Evolutionary conservation across 75 land plant genomes (phyloP), one percentile per base, ranked within the genome.

Genomic region (Cryptomeria japonica): DNA sequence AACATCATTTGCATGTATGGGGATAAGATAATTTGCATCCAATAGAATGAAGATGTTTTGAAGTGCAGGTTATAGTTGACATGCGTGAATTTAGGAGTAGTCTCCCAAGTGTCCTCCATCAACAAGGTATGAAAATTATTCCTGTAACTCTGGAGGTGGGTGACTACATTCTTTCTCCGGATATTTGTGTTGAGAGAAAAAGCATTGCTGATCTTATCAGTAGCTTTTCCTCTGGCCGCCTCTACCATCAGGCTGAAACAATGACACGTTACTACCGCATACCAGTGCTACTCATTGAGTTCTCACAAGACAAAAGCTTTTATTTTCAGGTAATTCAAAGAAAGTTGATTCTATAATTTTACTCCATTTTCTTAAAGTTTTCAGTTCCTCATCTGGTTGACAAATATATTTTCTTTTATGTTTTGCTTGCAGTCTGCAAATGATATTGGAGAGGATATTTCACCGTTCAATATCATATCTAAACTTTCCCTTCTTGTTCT

Each of bases 51-150:
- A 64, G 41, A 10, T 28, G 19, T 84, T 41, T 9, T 87, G 31
- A 53, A 68, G 61, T 90, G 44, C 91, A 98, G 99, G 95, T 98
- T 83, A 95, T 98, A 56, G 99, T 98, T 28, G 99, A 98, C 86
- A 96, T 98, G 96, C 90, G 97, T 89, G 99, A 98, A 89, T 98
- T 98, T 87, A 95, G 92, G 92, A 98, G 99, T 86, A 96, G 96
- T 89, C 95, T 98, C 61, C 99, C 99, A 64, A 95, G 97, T 94
- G 99, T 98, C 86, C 99, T 98, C 79, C 97, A 98, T 77, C 97
- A 93, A 93, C 98, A 96, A 90, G 99, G 99, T 87, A 97, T 98
- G 93, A 90, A 89, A 46, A 95, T 98, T 44, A 87, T 96, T 85
- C 99, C 99, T 37, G 94, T 98, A 42, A 95, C 95, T 51, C 89